A percentile compares a stretch with the other conserved stretches of the same genome.
These are phyloP conservation scores for Erysimum cheiri DNA, from an alignment of 441 rosid genomes.

Conservation along the genomic window DNA sequence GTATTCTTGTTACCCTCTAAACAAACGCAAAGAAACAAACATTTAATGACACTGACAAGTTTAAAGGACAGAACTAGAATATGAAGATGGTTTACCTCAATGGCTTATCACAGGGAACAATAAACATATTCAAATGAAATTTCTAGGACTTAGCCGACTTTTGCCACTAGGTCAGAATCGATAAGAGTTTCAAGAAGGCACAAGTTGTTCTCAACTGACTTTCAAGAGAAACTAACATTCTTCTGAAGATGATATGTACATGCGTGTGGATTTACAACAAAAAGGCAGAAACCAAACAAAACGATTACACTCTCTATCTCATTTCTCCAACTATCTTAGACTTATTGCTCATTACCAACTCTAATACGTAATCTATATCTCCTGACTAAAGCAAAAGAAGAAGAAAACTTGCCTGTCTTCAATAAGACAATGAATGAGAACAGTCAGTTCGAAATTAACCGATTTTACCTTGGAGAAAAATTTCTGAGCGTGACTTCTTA, in stretches of 20 bases:
- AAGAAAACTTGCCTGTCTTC: slow-evolving; percentile 31
- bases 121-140: neutral
- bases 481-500: slow-evolving; percentile 96
- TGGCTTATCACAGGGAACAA: slow-evolving; percentile 29
- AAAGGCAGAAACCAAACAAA: slow-evolving; percentile 16
- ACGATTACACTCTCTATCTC: neutral
- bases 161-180: slow-evolving; percentile 10
- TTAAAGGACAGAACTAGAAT: neutral
- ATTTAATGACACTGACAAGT: neutral
- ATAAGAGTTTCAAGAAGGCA: slow-evolving; percentile 20
- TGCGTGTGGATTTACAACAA: slow-evolving; percentile 12
- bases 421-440: slow-evolving; percentile 5
- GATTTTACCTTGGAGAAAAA: slow-evolving; percentile 85
- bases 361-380: slow-evolving; percentile 2
- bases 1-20: slow-evolving; percentile 16
- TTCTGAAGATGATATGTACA: slow-evolving; percentile 17
- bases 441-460: slow-evolving; percentile 10
- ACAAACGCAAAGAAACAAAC: neutral
- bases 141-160: slow-evolving; percentile 14
- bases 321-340: slow-evolving; percentile 8
- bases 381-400: neutral
- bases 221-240: slow-evolving; percentile 18
- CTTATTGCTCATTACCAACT: neutral
- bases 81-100: slow-evolving; percentile 2
- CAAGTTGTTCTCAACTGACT: neutral